Conservation (phyloP, 2,329 filamentous ascomycete genomes). For the Xylaria sp. region DNA sequence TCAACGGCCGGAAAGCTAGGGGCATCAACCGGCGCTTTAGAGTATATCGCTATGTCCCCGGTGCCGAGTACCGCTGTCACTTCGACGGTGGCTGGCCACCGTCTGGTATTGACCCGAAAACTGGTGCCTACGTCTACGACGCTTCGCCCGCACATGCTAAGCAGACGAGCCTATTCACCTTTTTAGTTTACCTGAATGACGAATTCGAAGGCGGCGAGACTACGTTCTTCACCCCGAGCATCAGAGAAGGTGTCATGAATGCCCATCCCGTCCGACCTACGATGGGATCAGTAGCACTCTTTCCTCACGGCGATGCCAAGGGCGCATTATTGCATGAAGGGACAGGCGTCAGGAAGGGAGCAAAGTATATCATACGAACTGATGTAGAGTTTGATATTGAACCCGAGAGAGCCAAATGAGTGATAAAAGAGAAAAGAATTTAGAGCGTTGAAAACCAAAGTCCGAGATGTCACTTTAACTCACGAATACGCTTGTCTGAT, state of each 20-base stretch:
- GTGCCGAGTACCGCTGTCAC: constrained; percentile 76
- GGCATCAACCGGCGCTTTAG: constrained; percentile 77
- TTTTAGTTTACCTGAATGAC: constrained; percentile 76
- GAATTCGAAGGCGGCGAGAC: constrained; percentile 79
- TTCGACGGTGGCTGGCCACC: constrained; percentile 80
- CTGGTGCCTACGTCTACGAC: constrained; percentile 71
- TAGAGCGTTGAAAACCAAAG: background rate
- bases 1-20: constrained; percentile 67
- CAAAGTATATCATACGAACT: constrained; percentile 76
- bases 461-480: too few relatives aligned
- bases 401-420: constrained; percentile 7
- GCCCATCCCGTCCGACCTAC: constrained; percentile 76
- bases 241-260: constrained; percentile 73
- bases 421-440: too few relatives aligned
- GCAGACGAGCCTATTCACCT: constrained; percentile 76
- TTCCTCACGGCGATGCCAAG: constrained; percentile 75
- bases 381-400: constrained; percentile 78
- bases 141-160: constrained; percentile 67
- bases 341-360: constrained; percentile 74
- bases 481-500: too few relatives aligned
- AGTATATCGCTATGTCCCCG: constrained; percentile 78
- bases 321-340: constrained; percentile 76
- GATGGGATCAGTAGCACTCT: constrained; percentile 75
- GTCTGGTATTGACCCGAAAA: constrained; percentile 69
- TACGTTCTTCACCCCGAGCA: constrained; percentile 74